Base-by-base conservation (phyloP, 2,329 filamentous ascomycete species). In the Scedosporium minutisporum region DNA sequence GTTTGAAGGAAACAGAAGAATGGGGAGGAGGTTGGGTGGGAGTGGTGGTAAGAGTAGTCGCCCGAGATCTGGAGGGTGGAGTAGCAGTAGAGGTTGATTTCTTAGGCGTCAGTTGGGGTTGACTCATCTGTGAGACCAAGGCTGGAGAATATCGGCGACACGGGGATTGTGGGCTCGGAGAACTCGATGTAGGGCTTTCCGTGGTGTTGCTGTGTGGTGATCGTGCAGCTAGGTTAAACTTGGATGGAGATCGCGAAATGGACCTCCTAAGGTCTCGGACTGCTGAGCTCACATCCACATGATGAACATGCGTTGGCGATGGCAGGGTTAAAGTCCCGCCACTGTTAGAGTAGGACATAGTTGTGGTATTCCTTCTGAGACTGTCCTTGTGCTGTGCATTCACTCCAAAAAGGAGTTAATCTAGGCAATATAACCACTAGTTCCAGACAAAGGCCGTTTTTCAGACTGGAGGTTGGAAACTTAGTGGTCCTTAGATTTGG, bases 221-320 rank as follows among this genome's bases (percentile, higher is more conserved):
- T 63, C 55, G 51, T 23, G 63, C 44, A 9, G 63, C 42, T 10
- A 64, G 53, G 42, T 62, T 63, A 53, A 95, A 93, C 74, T 95
- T 96, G 38, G 93, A 96, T 10, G 93, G 93, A n/a, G 93, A 97
- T 69, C 92, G 85, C 63, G 93, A 97, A 66, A 97, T 81, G 27
- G 93, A 96, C 68, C 91, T 89, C 67, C 93, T 85, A 64, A 97
- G 80, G 69, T 91, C 90, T 71, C 91, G 85, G 66, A 96, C 89
- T 64, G 90, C 88, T 60, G 90, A 87, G 65, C 89, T 88, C 66
- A 91, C 86, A 77, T 96, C 90, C 69, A 93, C 88, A 75, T 90
- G 88, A 73, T 91, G 90, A 65, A 86, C 85, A 70, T 90, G 87
- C 58, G 90, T 93, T 64, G 93, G 93, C 65, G 93, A 96, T 66